Evolutionary conservation across 352 stramenopile species (phyloP).

Genomic region (Phytopythium chamaehyphon): DNA sequence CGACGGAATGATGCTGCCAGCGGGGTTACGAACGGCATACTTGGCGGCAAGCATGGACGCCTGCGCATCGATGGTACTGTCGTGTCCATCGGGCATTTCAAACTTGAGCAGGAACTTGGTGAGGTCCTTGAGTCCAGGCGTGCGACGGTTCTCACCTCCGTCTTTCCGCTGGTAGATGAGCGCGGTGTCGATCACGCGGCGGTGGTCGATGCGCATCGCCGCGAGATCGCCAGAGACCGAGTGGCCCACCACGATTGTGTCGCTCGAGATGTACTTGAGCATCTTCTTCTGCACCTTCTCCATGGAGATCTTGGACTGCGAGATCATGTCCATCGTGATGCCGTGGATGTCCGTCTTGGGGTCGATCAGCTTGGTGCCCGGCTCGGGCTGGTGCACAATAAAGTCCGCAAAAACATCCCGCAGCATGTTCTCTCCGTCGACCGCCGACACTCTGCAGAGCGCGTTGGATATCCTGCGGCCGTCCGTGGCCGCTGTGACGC

Average conservation of each 20-base stretch:
- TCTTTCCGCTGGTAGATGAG: conserved; percentile 72
- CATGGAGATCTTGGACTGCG: conserved; percentile 69
- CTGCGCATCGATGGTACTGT: conserved; percentile 84
- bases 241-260: conserved; percentile 84
- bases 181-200: conserved; percentile 78
- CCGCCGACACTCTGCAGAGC: conserved; percentile 74
- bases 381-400: conserved; percentile 78
- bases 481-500: conserved; percentile 40
- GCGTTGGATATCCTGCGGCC: conserved; percentile 39
- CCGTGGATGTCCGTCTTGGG: conserved; percentile 86
- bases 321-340: conserved; percentile 68
- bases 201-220: conserved; percentile 73
- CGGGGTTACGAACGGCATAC: conserved; percentile 53
- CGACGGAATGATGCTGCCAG: conserved; percentile 66
- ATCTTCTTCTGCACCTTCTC: conserved; percentile 74
- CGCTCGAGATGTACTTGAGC: conserved; percentile 77
- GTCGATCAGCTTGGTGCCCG: conserved; percentile 52
- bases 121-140: conserved; percentile 65
- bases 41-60: conserved; percentile 84
- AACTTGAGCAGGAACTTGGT: conserved; percentile 80
- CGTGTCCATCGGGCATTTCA: conserved; percentile 82
- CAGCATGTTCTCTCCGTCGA: conserved; percentile 78
- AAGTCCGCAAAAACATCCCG: conserved; percentile 69
- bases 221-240: conserved; percentile 73
- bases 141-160: conserved; percentile 25